Evolutionary conservation across 1,284 basidiomycete genomes (phyloP), one percentile per base, ranked within the genome.

Genomic region (Ustilago crameri): DNA sequence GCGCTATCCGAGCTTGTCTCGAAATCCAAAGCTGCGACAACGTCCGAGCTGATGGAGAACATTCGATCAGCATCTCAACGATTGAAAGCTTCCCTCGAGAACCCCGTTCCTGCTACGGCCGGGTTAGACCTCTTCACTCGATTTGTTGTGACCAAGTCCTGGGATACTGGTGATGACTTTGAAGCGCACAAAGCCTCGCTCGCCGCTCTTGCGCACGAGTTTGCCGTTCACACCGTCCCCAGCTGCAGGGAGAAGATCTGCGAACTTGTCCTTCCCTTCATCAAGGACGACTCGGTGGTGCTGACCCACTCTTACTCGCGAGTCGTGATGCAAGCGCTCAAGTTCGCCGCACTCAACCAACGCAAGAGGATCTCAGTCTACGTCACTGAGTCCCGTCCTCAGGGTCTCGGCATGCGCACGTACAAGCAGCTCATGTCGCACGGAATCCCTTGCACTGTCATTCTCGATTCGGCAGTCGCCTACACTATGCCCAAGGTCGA

Each of bases 401-500:
- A 90, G 81, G 90, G 91, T 69, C 86, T 91, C 8, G 74, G 78
- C 0, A 30, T 79, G 30, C 38, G 41, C 47, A 85, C 83, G 51
- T 82, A 77, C 77, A 30, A 55, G 22, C 71, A 55, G 20, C 55
- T 82, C 5, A 66, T 65, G 27, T 89, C 90, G 27, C 91, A 90
- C 17, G 94, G 94, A 2, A 93, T 99, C 66, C 94, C 95, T 5
- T 95, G 93, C 84, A 93, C 93, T 1, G 91, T 98, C 56, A 90
- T 98, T 9, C 88, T 98, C 56, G 96, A 99, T 85, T 93, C 93
- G 9, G 95, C 95, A 1, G 94, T 98, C 5, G 93, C 93, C 20
- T 98, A 97, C 85, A 90, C 93, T 68, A 97, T 98, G 91, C 92
- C 95, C 75, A 91, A 92, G 62, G 90, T 93, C 17, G 93, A 98